Percentiles rank a stretch among this genome's conserved stretches.
Evolutionary conservation across 2,329 filamentous ascomycete species (phyloP).

Genomic region (Aulographum hederae): DNA sequence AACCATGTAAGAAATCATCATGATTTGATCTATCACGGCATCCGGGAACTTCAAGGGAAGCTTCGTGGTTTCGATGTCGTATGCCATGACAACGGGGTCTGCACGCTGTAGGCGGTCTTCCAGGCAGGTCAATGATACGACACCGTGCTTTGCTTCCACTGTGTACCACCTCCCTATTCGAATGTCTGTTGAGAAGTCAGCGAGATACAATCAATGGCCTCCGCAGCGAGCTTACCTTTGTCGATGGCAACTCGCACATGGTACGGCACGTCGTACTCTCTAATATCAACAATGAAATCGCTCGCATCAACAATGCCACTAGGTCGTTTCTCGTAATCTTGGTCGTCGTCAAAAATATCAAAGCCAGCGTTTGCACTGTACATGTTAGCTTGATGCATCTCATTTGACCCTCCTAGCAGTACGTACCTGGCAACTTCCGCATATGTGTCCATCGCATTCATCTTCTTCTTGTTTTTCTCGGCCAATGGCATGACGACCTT

Average conservation of each 20-base stretch:
- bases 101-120: slow-evolving; percentile 78
- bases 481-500: slow-evolving; percentile 76
- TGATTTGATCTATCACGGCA: slow-evolving; percentile 83
- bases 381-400: slow-evolving; percentile 14
- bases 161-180: slow-evolving; percentile 94
- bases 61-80: slow-evolving; percentile 96
- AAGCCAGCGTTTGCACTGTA: slow-evolving; percentile 67
- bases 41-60: slow-evolving; percentile 93
- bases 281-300: slow-evolving; percentile 95
- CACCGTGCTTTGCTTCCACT: slow-evolving; percentile 82
- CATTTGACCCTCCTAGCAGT: no score
- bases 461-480: slow-evolving; percentile 89
- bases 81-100: slow-evolving; percentile 97
- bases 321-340: slow-evolving; percentile 62
- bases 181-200: slow-evolving; percentile 44
- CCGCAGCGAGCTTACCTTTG: slow-evolving; percentile 36
- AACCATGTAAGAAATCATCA: slow-evolving; percentile 99
- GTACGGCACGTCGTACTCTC: slow-evolving; percentile 98
- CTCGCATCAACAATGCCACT: slow-evolving; percentile 74
- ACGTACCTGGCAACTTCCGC: slow-evolving; percentile 88
- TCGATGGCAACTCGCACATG: slow-evolving; percentile 98
- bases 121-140: slow-evolving; percentile 66
- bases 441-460: slow-evolving; percentile 96
- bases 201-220: neutral
- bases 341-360: slow-evolving; percentile 87